Evolutionary conservation across 768 basidiomycete genomes (phyloP), one percentile per base, ranked within the genome.

Genomic region (Cubamyces sp.): DNA sequence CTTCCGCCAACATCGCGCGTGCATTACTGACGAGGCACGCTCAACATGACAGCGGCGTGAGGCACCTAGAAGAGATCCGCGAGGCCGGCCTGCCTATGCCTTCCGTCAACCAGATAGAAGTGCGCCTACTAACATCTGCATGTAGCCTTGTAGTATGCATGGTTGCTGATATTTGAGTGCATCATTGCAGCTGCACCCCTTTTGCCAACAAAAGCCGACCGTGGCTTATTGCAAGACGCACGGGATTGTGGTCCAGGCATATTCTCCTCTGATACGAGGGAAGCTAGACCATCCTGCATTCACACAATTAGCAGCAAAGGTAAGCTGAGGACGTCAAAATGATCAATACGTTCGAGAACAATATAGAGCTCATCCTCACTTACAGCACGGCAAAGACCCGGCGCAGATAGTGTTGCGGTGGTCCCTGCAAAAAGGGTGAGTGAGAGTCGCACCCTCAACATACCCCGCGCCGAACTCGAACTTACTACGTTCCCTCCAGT

Each of bases 381-480:
- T 47, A 23, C 45, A 66, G 79, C 74, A 87, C 64, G 72, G 73
- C 19, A 82, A 82, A 54, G 84, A 87, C 51, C 81, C 84, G 4
- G 88, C 92, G 14, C 95, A 97, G 68, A 80, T 96, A 51, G 82
- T 96, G 18, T 76, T 97, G 57, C 85, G 96, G 28, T 97, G 94
- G 92, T 95, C 92, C 41, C 76, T 98, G 46, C 96, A 98, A 73
- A 85, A 82, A 69, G 87, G 87, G 90, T 91, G 67, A 51, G 83
- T 48, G 18, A 48, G 34, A 34, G 9, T 34, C 28, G 28, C 8
- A 3, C 3, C 8, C 28, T 41, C 46, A 8, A 45, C 26, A 60
- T n/a, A n/a, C n/a, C n/a, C n/a, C n/a, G n/a, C n/a, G n/a, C n/a
- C n/a, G n/a, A n/a, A 34, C 6, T 30, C 28, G 9, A 34, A 34